Conservation (phyloP, 2,329 filamentous ascomycete genomes). For the Rhynchosporium graminicola region DNA sequence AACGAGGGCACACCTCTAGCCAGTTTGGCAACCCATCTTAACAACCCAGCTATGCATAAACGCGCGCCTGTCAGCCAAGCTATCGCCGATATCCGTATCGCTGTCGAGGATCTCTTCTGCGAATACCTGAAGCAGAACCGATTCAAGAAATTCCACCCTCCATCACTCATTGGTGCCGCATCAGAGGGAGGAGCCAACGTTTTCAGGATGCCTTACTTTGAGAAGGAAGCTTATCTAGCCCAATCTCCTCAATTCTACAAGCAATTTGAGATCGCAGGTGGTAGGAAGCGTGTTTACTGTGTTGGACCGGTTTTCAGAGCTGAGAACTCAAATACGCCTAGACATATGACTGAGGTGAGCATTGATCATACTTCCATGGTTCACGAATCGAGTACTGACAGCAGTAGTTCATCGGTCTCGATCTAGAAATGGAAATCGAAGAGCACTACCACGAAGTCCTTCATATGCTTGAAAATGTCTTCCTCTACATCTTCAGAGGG, state of each 20-base stretch:
- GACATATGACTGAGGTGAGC: constrained; percentile 75
- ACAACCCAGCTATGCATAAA: constrained; percentile 92
- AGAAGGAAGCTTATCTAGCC: constrained; percentile 75
- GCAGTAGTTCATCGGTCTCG: constrained; percentile 73
- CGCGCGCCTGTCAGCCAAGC: constrained; percentile 89
- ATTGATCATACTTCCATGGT: constrained; percentile 17
- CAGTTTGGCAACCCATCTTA: constrained; percentile 56
- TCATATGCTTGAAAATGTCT: constrained; percentile 69
- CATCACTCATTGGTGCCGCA: constrained; percentile 84
- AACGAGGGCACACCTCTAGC: constrained; percentile 67
- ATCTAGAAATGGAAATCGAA: constrained; percentile 88
- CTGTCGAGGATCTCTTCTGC: constrained; percentile 61
- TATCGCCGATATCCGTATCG: constrained; percentile 57
- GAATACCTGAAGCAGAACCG: constrained; percentile 75
- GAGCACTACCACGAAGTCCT: constrained; percentile 76
- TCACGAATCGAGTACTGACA: constrained; percentile 19
- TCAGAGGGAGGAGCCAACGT: constrained; percentile 93
- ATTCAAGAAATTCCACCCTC: constrained; percentile 85
- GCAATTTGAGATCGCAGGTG: constrained; percentile 80
- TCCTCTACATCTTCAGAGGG: constrained; percentile 79
- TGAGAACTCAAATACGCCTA: constrained; percentile 82
- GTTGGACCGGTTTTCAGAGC: constrained; percentile 82
- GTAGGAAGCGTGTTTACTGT: constrained; percentile 75
- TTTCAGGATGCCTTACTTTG: constrained; percentile 89
- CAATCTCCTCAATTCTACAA: constrained; percentile 87